These are phyloP conservation scores for Pseudocercospora fijiensis DNA, from an alignment of 2,329 filamentous ascomycete genomes.

Conservation along the genomic window DNA sequence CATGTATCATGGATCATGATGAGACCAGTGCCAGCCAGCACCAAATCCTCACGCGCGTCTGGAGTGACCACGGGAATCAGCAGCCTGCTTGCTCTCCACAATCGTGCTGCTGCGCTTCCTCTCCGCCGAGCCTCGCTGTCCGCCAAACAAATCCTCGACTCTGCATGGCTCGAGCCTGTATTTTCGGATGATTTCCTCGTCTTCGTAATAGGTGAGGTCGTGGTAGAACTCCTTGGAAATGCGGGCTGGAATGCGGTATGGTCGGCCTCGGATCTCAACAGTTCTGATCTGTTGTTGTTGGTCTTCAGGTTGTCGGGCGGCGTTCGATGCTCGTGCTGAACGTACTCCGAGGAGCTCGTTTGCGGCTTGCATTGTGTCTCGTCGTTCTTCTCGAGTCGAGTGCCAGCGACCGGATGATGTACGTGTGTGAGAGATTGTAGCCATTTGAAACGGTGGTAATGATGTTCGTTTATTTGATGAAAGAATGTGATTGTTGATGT, in stretches of 20 bases:
- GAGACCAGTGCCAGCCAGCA: not conserved
- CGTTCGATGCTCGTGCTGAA: not conserved
- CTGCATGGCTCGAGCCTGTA: conserved; percentile 16
- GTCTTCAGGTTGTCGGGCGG: conserved; percentile 4
- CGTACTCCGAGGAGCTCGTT: conserved; percentile 17
- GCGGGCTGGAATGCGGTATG: conserved; percentile 17
- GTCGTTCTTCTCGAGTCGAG: conserved; percentile 13
- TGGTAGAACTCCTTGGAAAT: conserved; percentile 19
- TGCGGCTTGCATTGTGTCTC: conserved; percentile 13
- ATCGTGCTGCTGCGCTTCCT: not conserved
- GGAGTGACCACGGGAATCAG: not conserved
- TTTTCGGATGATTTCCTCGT: conserved; percentile 21
- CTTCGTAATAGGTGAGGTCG: conserved; percentile 21
- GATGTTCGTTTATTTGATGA: not conserved
- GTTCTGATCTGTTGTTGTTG: conserved; percentile 6
- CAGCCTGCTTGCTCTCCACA: not conserved
- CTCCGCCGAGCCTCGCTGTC: not conserved
- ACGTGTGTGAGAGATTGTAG: conserved; percentile 13
- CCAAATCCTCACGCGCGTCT: not conserved
- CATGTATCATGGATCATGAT: not conserved
- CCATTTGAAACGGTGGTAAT: conserved; percentile 4
- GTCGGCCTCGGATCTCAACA: conserved; percentile 17
- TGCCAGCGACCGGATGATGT: conserved; percentile 15
- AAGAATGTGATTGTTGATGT: conserved; percentile 9
- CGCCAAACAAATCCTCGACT: conserved; percentile 6